phyloP scores from a whole-genome alignment of 768 basidiomycete genomes.

The Albatrellus ellisii region DNA sequence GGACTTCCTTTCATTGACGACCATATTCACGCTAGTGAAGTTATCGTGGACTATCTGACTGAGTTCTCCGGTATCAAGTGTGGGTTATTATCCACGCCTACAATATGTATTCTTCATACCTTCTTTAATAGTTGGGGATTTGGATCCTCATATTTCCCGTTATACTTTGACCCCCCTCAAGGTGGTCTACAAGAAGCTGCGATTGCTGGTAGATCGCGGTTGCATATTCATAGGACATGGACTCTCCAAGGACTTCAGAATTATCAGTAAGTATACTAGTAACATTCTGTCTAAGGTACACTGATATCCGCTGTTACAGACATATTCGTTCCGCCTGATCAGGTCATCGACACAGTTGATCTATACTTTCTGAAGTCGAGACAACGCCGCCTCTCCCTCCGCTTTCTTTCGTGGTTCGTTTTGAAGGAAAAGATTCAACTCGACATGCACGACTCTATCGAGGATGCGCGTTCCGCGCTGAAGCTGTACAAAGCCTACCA shows the following conservation, averaged over 20 bases:
- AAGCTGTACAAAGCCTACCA: constrained; percentile 75
- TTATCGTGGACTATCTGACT: constrained; percentile 92
- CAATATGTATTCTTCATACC: constrained; percentile 4
- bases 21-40: constrained; percentile 92
- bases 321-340: constrained; percentile 89
- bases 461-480: constrained; percentile 83
- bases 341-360: constrained; percentile 96
- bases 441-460: constrained; percentile 96
- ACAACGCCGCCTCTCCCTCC: constrained; percentile 79
- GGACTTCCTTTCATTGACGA: constrained; percentile 95
- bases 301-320: constrained; percentile 33
- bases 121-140: constrained; percentile 61
- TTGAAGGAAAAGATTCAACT: constrained; percentile 85
- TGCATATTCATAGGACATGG: constrained; percentile 98
- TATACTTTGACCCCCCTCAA: constrained; percentile 92
- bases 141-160: constrained; percentile 71
- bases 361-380: constrained; percentile 78
- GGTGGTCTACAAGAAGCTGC: constrained; percentile 96
- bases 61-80: constrained; percentile 95
- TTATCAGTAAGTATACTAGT: constrained; percentile 64
- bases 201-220: constrained; percentile 83
- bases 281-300: background rate
- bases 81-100: constrained; percentile 23
- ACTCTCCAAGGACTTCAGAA: constrained; percentile 93
- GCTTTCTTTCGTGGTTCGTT: constrained; percentile 93